phyloP scores from a whole-genome alignment of 495 filamentous ascomycete species.

The Cenococcum geophilum region DNA sequence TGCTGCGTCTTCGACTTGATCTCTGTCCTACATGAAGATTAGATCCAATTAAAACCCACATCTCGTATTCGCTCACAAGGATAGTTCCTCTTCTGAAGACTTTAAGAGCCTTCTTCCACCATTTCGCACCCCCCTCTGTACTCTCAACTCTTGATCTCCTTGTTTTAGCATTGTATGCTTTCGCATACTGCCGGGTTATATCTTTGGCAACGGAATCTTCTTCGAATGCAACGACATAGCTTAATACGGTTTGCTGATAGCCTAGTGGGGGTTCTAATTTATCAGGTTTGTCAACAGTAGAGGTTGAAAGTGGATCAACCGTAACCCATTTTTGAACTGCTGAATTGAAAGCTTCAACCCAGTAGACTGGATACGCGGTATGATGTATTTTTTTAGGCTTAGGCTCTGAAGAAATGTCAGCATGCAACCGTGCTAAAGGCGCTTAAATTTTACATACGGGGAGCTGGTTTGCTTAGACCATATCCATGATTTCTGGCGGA shows the following conservation, averaged over 20 bases:
- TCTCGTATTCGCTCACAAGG: slow-evolving; percentile 30
- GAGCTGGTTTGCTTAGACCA: slow-evolving; percentile 8
- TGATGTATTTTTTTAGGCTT: slow-evolving; percentile 43
- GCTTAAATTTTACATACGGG: neutral
- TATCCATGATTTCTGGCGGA: slow-evolving; percentile 6
- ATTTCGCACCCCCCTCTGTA: slow-evolving; percentile 58
- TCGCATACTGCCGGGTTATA: slow-evolving; percentile 49
- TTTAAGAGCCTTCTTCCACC: slow-evolving; percentile 62
- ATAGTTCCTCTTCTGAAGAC: slow-evolving; percentile 47
- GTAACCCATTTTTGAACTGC: slow-evolving; percentile 85
- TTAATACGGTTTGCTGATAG: slow-evolving; percentile 65
- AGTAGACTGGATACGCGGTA: slow-evolving; percentile 77
- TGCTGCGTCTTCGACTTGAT: slow-evolving; percentile 76
- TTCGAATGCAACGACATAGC: slow-evolving; percentile 83
- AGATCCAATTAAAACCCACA: neutral
- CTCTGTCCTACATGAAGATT: slow-evolving; percentile 34
- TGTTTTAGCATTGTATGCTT: slow-evolving; percentile 81
- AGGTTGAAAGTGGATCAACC: slow-evolving; percentile 77
- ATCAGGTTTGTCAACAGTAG: slow-evolving; percentile 63
- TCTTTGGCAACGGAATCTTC: slow-evolving; percentile 67
- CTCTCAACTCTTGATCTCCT: slow-evolving; percentile 67
- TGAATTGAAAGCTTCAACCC: slow-evolving; percentile 85
- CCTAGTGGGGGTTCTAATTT: slow-evolving; percentile 75
- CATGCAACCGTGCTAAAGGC: neutral
- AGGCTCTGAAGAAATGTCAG: slow-evolving; percentile 9